phyloP scores from a whole-genome alignment of 179 eudicot species.

The Sideroxylon spinosum region DNA sequence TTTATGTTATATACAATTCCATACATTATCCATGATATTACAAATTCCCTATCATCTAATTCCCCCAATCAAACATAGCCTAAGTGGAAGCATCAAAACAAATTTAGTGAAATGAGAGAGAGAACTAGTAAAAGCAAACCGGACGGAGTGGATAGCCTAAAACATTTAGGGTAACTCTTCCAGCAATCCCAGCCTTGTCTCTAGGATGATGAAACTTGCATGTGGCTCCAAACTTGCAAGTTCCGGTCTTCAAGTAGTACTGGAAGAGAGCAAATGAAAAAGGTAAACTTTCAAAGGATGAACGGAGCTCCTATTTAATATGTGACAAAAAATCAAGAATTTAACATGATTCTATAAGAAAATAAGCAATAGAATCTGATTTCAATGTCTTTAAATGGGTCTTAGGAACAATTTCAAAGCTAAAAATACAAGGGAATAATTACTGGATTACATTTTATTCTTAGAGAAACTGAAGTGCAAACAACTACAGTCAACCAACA shows the following conservation, averaged over 20 bases:
- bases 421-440: too few species aligned
- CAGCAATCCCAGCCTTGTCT: conserved; percentile 90
- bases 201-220: conserved; percentile 97
- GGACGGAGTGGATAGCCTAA: conserved; percentile 97
- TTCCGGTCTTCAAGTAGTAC: not conserved
- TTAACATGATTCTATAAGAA: not conserved
- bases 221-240: conserved; percentile 83
- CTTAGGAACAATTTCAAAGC: too few species aligned
- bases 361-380: not conserved
- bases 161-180: conserved; percentile 74
- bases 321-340: not conserved
- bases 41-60: too few species aligned
- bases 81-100: not conserved
- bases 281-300: not conserved
- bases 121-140: conserved; percentile 38
- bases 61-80: too few species aligned
- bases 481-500: not conserved
- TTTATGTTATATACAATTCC: too few species aligned
- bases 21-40: too few species aligned
- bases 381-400: too few species aligned
- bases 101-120: conserved; percentile 8
- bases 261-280: not conserved
- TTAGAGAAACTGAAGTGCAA: too few species aligned
- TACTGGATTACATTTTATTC: too few species aligned
- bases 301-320: conserved; percentile 7